Conservation (phyloP, 108 stramenopile genomes). For the Nitzschia sp. region DNA sequence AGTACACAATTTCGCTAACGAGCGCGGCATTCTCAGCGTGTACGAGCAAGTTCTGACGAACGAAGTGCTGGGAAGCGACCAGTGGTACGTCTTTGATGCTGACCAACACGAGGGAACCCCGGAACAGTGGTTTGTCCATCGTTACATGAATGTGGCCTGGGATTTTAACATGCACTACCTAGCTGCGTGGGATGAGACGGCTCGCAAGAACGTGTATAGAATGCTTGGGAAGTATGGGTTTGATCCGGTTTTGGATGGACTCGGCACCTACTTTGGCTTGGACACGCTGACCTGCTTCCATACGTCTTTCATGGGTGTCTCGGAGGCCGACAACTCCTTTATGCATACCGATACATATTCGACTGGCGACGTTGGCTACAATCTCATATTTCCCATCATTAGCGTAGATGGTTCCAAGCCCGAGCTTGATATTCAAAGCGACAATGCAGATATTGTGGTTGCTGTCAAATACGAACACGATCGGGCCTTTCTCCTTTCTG, state of each 20-base stretch:
- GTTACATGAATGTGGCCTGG: conserved; percentile 41
- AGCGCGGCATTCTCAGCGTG: conserved; percentile 39
- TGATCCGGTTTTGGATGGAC: conserved; percentile 55
- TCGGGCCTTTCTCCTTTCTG: conserved; percentile 48
- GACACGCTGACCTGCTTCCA: conserved; percentile 58
- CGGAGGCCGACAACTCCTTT: conserved; percentile 45
- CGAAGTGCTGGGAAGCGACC: conserved; percentile 18
- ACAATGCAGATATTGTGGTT: conserved; percentile 50
- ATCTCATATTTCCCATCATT: conserved; percentile 61
- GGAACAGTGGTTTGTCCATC: conserved; percentile 55
- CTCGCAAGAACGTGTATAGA: conserved; percentile 48
- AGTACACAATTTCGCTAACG: conserved; percentile 41
- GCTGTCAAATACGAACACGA: conserved; percentile 54
- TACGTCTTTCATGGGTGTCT: conserved; percentile 63
- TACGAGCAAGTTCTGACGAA: conserved; percentile 27
- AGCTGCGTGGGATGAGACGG: conserved; percentile 45
- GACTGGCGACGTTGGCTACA: conserved; percentile 56
- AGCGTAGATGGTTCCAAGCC: conserved; percentile 53
- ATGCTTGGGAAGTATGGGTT: conserved; percentile 65
- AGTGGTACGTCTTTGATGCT: conserved; percentile 37
- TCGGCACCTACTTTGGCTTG: conserved; percentile 55
- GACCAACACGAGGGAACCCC: conserved; percentile 18
- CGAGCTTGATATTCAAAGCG: conserved; percentile 52
- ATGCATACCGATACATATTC: conserved; percentile 62
- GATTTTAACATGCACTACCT: conserved; percentile 76